These are phyloP conservation scores for Vigna unguiculata DNA, from an alignment of 306 rosid genomes.

Conservation along the genomic window DNA sequence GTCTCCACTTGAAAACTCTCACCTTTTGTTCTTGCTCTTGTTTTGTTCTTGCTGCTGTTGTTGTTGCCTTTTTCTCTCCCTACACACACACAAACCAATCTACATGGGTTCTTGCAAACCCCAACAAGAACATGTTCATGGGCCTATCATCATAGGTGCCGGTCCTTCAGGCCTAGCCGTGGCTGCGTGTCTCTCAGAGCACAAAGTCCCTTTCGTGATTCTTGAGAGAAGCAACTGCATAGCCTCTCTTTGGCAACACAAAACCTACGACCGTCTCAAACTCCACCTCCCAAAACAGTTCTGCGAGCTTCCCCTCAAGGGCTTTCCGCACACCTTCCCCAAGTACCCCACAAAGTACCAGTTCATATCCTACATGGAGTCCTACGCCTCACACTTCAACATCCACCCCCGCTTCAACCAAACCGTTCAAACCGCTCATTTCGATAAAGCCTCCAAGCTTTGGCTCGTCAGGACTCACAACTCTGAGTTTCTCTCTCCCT, in stretches of 20 bases:
- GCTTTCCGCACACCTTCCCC: slow-evolving; percentile 71
- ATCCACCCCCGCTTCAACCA: slow-evolving; percentile 75
- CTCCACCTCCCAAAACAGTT: slow-evolving; percentile 89
- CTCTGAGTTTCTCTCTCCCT: slow-evolving; percentile 58
- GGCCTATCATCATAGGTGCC: slow-evolving; percentile 91
- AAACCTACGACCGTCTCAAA: slow-evolving; percentile 83
- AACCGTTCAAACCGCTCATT: slow-evolving; percentile 59
- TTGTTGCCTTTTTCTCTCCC: slow-evolving; percentile 4
- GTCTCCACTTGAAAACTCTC: neutral
- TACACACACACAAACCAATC: too few species aligned
- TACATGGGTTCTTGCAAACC: slow-evolving; percentile 69
- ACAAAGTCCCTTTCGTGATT: slow-evolving; percentile 58
- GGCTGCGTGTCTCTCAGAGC: slow-evolving; percentile 73
- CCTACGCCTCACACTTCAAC: slow-evolving; percentile 73
- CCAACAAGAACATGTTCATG: slow-evolving; percentile 55
- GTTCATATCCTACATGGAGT: slow-evolving; percentile 80
- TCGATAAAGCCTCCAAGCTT: slow-evolving; percentile 42
- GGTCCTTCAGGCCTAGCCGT: slow-evolving; percentile 97
- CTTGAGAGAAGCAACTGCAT: slow-evolving; percentile 76
- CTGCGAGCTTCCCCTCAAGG: slow-evolving; percentile 78
- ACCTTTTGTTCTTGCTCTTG: neutral
- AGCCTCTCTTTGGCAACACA: slow-evolving; percentile 84
- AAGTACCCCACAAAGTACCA: slow-evolving; percentile 80
- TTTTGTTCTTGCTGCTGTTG: too few species aligned
- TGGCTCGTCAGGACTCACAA: slow-evolving; percentile 74